Evolutionary conservation across 148 eudicot species (phyloP), one percentile per base, ranked within the genome.

Genomic region (Silene conica): DNA sequence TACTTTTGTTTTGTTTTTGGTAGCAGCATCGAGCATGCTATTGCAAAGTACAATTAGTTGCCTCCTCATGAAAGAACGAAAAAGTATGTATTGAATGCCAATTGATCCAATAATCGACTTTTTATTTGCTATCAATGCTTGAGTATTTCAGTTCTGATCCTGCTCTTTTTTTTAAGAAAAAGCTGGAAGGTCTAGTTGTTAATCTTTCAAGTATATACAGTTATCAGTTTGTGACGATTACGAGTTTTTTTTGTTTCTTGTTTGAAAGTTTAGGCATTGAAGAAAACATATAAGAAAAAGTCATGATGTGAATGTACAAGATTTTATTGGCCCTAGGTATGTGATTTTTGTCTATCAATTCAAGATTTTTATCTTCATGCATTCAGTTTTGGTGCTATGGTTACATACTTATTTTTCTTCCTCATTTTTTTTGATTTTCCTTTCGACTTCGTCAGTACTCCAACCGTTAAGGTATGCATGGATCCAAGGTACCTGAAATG

Each of bases 251-350:
- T 31, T 1, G 23, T 54, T 78, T 74, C 50, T 31, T 79, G 69
- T 73, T 34, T 67, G 86, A 79, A 76, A 75, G 83, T 79, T 80
- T 79, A 87, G 90, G 87, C 85, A 77, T 75, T 87, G 80, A 87
- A 87, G 87, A 87, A 87, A 83, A 81, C 86, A 23, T 87, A 82
- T 57, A 82, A 59, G 71, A 86, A 83, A 31, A 31, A 31, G 86
- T 77, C 90, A 87, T 75, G 87, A 85, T 83, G 85, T 87, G 72
- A 85, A 87, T 72, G 70, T 87, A 75, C 86, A 81, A 77, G 87
- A 83, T 15, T 85, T 82, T 75, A 67, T 84, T 69, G 78, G 81
- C 25, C 23, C 85, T 57, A 87, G 90, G 90, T 87, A 67, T 56
- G 59, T 61, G n/a, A n/a, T n/a, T n/a, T 22, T 55, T 25, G 12